Base-by-base conservation (phyloP, 768 basidiomycete genomes). In the Rhizopogon salebrosus region DNA sequence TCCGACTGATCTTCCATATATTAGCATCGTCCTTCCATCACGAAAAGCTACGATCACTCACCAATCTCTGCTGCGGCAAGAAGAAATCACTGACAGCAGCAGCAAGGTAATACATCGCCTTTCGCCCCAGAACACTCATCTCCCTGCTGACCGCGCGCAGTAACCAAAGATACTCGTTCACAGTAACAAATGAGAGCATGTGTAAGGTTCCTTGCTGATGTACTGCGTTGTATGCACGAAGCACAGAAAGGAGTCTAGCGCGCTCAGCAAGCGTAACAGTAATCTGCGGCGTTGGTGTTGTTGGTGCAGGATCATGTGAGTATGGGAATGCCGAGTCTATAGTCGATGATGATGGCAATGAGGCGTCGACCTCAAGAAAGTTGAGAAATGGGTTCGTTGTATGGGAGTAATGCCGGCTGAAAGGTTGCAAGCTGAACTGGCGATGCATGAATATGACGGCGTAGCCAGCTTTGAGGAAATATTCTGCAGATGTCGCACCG, bases 81-180 rank as follows among this genome's bases (percentile, higher is more conserved):
- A 95, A 99, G 68, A 99, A 99, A 69, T 99, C 97, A 70, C 91
- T 94, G 43, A 98, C 97, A 4, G 97, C 97, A 0, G 95, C 95
- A 22, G 97, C 97, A 48, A 99, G 85, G 66, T 98, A 99, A 71
- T 92, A 99, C 84, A 99, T 80, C 4, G 87, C 85, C 45, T 75
- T 78, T 49, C 88, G 70, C 2, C 88, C 80, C 8, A 95, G 64
- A 0, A 77, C 67, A 8, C 80, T 80, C 67, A 98, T 80, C 56
- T 89, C 88, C 55, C 89, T 80, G 60, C 87, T 87, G 35, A 95
- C 75, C 1, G 87, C 89, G 24, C 89, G 83, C 38, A 99, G 72
- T 6, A 97, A 73, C 85, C 90, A 98, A 23, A 99, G 80, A 67
- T 98, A 99, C 62, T 99, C 95, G 67, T 97, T 89, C 48, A 99